phyloP scores from a whole-genome alignment of 2,329 filamentous ascomycete species.

The Ceratocystis huliohia region DNA sequence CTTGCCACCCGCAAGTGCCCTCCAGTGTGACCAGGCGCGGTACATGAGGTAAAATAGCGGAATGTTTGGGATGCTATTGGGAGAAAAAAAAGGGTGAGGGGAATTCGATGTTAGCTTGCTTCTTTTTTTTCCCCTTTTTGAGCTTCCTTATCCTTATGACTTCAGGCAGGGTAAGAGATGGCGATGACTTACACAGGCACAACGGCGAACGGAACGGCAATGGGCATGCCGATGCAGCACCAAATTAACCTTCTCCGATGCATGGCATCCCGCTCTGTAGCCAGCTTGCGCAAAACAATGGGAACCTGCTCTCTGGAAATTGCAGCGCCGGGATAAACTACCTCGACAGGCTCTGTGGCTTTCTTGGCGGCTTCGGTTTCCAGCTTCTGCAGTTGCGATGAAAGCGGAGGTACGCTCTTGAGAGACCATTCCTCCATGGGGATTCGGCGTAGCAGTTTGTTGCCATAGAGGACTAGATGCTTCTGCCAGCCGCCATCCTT shows the following conservation, averaged over 20 bases:
- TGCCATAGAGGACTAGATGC: constrained; percentile 72
- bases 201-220: constrained; percentile 69
- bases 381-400: constrained; percentile 25
- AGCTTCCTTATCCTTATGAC: neutral
- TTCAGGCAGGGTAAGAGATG: neutral
- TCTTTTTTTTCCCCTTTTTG: neutral
- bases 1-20: constrained; percentile 70
- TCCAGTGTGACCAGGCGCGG: constrained; percentile 83
- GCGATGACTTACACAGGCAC: constrained; percentile 61
- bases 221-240: constrained; percentile 70
- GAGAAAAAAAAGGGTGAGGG: constrained; percentile 1
- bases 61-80: constrained; percentile 66
- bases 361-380: constrained; percentile 25
- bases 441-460: constrained; percentile 71
- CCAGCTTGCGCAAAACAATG: constrained; percentile 54
- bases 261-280: constrained; percentile 65
- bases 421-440: constrained; percentile 96
- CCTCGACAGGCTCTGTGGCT: constrained; percentile 40
- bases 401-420: constrained; percentile 82
- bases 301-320: constrained; percentile 52
- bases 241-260: constrained; percentile 68
- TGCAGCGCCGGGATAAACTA: constrained; percentile 62
- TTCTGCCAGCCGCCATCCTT: constrained; percentile 79
- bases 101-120: constrained; percentile 5
- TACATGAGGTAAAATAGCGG: constrained; percentile 95